A percentile compares a stretch with the other conserved stretches of the same genome.
Conservation (phyloP, 2,329 filamentous ascomycete genomes). For the Ceratocystis variospora region DNA sequence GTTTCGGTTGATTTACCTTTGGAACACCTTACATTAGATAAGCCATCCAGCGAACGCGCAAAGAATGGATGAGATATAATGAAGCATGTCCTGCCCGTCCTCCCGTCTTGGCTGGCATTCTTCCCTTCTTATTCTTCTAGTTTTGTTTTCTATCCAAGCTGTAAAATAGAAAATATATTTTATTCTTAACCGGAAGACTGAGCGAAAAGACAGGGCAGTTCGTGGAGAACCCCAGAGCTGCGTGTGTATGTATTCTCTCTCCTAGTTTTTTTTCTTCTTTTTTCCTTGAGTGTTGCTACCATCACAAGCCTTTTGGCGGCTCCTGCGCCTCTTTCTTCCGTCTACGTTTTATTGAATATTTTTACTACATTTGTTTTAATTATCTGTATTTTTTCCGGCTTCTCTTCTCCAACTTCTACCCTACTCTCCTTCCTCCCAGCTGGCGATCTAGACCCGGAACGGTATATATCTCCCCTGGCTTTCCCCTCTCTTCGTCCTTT, state of each 20-base stretch:
- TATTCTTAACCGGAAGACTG: background rate
- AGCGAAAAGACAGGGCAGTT: background rate
- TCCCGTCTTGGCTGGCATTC: too few species aligned
- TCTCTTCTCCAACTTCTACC: background rate
- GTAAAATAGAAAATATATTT: too few species aligned
- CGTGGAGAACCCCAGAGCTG: background rate
- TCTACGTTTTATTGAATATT: background rate
- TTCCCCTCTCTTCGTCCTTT: background rate
- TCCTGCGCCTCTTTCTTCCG: background rate
- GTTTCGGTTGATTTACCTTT: too few species aligned
- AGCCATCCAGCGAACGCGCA: too few species aligned
- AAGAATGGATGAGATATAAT: too few species aligned
- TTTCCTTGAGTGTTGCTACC: background rate
- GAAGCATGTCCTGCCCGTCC: too few species aligned
- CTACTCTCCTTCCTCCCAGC: background rate
- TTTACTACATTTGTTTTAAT: background rate
- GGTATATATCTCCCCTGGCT: slow-evolving; percentile 5
- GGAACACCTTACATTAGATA: too few species aligned
- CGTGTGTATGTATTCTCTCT: background rate
- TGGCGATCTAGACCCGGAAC: background rate
- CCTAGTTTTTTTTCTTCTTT: background rate
- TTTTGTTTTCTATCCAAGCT: too few species aligned
- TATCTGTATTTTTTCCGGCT: background rate
- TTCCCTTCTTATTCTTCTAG: too few species aligned
- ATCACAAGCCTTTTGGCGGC: background rate